Evolutionary conservation across 2,329 filamentous ascomycete genomes (phyloP).

Genomic region (Sarocladium oryzae): DNA sequence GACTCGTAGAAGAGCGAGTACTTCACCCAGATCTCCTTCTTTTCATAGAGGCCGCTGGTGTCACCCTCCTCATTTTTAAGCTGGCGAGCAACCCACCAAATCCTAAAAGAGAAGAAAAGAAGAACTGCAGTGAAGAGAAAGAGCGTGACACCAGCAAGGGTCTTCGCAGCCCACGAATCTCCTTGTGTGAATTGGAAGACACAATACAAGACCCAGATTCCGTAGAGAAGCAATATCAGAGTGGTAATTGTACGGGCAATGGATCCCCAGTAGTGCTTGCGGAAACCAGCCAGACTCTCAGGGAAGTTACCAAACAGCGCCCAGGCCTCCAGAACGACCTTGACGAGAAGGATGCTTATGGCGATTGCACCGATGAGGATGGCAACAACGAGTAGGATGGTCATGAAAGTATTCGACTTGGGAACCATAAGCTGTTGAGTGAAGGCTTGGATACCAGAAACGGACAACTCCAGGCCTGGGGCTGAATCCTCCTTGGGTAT

Average conservation of each 20-base stretch:
- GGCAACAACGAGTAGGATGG: conserved; percentile 78
- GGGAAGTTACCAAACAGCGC: conserved; percentile 85
- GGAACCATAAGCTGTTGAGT: conserved; percentile 82
- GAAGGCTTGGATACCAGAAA: conserved; percentile 74
- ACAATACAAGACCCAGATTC: conserved; percentile 92
- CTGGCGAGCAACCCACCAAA: conserved; percentile 67
- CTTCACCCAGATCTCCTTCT: conserved; percentile 87
- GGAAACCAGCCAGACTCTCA: conserved; percentile 71
- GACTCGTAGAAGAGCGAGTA: conserved; percentile 97
- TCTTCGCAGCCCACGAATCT: conserved; percentile 89
- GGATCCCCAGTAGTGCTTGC: conserved; percentile 92
- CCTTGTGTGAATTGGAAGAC: conserved; percentile 91
- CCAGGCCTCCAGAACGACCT: conserved; percentile 87
- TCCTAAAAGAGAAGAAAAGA: conserved; percentile 77
- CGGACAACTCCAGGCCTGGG: conserved; percentile 38
- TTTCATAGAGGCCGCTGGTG: conserved; percentile 66
- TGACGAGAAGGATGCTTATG: conserved; percentile 81
- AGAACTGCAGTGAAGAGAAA: conserved; percentile 73
- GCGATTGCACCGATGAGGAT: conserved; percentile 80
- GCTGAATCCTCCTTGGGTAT: conserved; percentile 14
- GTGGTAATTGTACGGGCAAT: conserved; percentile 85
- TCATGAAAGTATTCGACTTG: conserved; percentile 92
- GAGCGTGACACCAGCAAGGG: conserved; percentile 75
- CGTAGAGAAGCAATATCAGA: conserved; percentile 85
- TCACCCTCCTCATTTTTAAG: conserved; percentile 74